Evolutionary conservation across 2,329 filamentous ascomycete genomes (phyloP).

Genomic region (Microdochium paspali): DNA sequence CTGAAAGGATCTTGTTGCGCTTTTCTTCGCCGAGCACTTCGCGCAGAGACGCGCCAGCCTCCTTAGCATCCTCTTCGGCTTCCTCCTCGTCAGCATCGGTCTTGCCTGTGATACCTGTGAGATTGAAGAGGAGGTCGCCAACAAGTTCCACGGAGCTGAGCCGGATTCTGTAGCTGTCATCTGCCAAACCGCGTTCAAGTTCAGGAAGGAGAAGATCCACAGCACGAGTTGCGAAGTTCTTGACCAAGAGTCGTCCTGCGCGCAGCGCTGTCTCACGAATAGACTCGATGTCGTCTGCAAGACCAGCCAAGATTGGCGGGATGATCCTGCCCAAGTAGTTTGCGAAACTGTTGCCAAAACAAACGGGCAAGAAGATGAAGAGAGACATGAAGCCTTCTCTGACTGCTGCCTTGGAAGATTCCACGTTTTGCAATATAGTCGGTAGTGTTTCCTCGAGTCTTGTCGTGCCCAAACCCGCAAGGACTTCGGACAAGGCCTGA

Average conservation of each 20-base stretch:
- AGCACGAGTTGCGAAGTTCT: constrained; percentile 93
- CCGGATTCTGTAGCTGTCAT: constrained; percentile 95
- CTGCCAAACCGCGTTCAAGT: constrained; percentile 90
- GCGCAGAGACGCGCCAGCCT: constrained; percentile 86
- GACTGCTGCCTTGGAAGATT: constrained; percentile 80
- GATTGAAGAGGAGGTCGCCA: constrained; percentile 92
- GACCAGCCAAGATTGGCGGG: constrained; percentile 83
- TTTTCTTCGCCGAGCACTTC: constrained; percentile 93
- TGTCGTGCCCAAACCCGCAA: constrained; percentile 85
- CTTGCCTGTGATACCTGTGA: constrained; percentile 83
- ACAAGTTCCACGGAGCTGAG: constrained; percentile 97
- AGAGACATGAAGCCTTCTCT: constrained; percentile 99
- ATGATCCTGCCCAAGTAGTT: constrained; percentile 94
- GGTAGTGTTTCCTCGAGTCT: constrained; percentile 92
- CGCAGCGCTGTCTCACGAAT: constrained; percentile 95
- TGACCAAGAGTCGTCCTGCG: constrained; percentile 87
- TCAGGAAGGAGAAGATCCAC: constrained; percentile 92
- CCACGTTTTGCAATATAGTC: constrained; percentile 91
- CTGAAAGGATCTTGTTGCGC: constrained; percentile 94
- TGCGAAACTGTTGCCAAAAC: constrained; percentile 97
- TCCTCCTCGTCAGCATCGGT: constrained; percentile 69
- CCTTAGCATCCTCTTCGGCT: constrained; percentile 64
- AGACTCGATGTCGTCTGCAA: constrained; percentile 92
- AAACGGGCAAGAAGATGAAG: constrained; percentile 97
- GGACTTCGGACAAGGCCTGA: constrained; percentile 90